A percentile compares a stretch with the other conserved stretches of the same genome.
phyloP scores from a whole-genome alignment of 2,329 filamentous ascomycete species.

The Sarocladium kiliense region DNA sequence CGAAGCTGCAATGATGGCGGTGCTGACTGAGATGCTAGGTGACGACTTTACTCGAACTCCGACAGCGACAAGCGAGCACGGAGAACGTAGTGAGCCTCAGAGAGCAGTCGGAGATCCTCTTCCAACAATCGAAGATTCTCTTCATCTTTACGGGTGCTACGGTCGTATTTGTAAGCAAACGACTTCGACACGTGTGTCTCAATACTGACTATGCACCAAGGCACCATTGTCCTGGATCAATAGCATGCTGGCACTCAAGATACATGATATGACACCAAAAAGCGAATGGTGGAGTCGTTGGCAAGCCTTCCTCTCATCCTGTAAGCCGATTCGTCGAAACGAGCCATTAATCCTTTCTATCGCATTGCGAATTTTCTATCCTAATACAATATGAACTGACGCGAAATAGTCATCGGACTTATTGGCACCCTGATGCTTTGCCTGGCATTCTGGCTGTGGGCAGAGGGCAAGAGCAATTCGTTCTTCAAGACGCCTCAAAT shows the following conservation, averaged over 20 bases:
- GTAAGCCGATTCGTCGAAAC: not conserved
- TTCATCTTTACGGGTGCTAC: slow-evolving; percentile 7
- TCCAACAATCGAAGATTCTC: slow-evolving; percentile 6
- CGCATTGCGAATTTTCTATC: no score
- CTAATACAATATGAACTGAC: not conserved
- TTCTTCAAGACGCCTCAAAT: slow-evolving; percentile 6
- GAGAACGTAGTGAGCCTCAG: slow-evolving; percentile 7
- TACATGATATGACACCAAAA: not conserved
- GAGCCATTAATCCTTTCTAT: no score
- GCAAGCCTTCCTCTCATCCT: slow-evolving; percentile 1
- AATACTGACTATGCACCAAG: not conserved
- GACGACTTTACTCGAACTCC: not conserved
- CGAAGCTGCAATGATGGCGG: no score
- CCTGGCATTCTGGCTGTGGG: slow-evolving; percentile 3
- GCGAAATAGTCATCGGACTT: not conserved
- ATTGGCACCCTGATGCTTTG: not conserved
- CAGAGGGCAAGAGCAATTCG: not conserved
- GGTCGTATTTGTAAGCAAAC: not conserved
- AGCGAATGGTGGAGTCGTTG: slow-evolving; percentile 2
- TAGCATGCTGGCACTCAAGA: slow-evolving; percentile 3
- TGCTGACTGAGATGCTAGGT: no score
- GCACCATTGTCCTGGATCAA: slow-evolving; percentile 6
- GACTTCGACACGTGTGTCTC: not conserved
- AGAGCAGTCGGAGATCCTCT: slow-evolving; percentile 6
- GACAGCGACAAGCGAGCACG: slow-evolving; percentile 4